These are phyloP conservation scores for Rhododendron ferrugineum DNA, from an alignment of 148 eudicot species.

Conservation along the genomic window DNA sequence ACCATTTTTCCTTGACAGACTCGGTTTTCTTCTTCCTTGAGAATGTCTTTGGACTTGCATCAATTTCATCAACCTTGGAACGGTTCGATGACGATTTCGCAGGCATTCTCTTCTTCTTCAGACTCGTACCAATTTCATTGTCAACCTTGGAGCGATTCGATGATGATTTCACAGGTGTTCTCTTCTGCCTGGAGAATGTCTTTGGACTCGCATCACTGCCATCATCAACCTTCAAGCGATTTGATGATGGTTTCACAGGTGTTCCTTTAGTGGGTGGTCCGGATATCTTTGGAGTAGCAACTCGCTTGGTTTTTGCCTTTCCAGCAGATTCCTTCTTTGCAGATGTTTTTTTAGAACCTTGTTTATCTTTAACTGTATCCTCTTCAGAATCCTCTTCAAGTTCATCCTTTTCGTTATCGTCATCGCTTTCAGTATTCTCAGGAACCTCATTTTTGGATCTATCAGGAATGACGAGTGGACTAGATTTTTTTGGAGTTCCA, in stretches of 20 bases:
- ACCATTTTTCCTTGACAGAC: slow-evolving; percentile 41
- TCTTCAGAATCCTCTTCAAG: slow-evolving; percentile 67
- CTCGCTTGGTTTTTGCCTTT: slow-evolving; percentile 47
- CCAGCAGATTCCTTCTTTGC: slow-evolving; percentile 40
- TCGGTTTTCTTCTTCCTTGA: slow-evolving; percentile 70
- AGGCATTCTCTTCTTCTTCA: slow-evolving; percentile 55
- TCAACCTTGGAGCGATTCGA: slow-evolving; percentile 41
- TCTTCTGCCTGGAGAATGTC: slow-evolving; percentile 69
- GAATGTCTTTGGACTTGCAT: slow-evolving; percentile 54
- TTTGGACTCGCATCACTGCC: slow-evolving; percentile 38
- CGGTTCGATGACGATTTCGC: slow-evolving; percentile 42
- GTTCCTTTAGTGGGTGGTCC: slow-evolving; percentile 47
- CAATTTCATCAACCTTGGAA: slow-evolving; percentile 37
- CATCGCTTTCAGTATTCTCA: slow-evolving; percentile 43
- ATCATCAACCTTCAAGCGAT: slow-evolving; percentile 31
- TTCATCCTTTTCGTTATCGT: too few species aligned
- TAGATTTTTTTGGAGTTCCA: slow-evolving; percentile 37
- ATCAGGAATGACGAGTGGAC: slow-evolving; percentile 40
- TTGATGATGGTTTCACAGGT: slow-evolving; percentile 47
- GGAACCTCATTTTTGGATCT: slow-evolving; percentile 52
- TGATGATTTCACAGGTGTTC: slow-evolving; percentile 42
- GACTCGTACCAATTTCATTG: too few species aligned
- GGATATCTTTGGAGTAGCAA: slow-evolving; percentile 36
- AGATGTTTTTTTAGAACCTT: slow-evolving; percentile 37
- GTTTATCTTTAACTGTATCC: slow-evolving; percentile 34